phyloP scores from a whole-genome alignment of 768 basidiomycete species.

The Tylopilus balloui region DNA sequence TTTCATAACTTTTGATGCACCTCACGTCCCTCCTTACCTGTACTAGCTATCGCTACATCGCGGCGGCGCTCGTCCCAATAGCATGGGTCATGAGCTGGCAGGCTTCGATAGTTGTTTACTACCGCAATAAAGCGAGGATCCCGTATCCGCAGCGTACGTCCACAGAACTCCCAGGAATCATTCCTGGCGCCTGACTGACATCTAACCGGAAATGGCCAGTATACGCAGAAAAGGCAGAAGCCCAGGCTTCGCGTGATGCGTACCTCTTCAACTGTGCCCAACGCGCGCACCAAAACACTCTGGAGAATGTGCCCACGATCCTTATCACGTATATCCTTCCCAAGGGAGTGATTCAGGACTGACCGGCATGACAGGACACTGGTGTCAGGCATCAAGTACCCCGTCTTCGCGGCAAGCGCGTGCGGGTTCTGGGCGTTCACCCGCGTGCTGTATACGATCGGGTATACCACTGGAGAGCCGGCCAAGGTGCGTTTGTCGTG shows the following conservation, averaged over 20 bases:
- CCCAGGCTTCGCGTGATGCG: constrained; percentile 25
- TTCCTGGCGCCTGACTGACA: too few species aligned
- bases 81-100: constrained; percentile 27
- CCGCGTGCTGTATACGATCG: constrained; percentile 41
- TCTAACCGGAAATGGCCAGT: constrained; percentile 11
- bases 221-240: constrained; percentile 36
- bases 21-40: neutral
- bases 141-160: constrained; percentile 32
- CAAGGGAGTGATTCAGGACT: neutral
- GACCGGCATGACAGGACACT: constrained; percentile 28
- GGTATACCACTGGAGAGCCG: constrained; percentile 39
- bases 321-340: constrained; percentile 8
- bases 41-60: constrained; percentile 6
- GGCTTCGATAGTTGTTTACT: constrained; percentile 12
- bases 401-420: constrained; percentile 32
- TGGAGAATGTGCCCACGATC: constrained; percentile 35
- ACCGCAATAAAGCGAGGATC: constrained; percentile 27
- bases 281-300: constrained; percentile 39
- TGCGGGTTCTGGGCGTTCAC: constrained; percentile 36
- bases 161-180: too few species aligned
- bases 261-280: constrained; percentile 33
- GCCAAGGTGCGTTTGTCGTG: constrained; percentile 28
- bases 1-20: neutral
- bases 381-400: constrained; percentile 34
- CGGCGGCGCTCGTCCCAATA: constrained; percentile 19